Evolutionary conservation across 2,329 filamentous ascomycete genomes (phyloP).

Genomic region (Herpotrichia juniperi): DNA sequence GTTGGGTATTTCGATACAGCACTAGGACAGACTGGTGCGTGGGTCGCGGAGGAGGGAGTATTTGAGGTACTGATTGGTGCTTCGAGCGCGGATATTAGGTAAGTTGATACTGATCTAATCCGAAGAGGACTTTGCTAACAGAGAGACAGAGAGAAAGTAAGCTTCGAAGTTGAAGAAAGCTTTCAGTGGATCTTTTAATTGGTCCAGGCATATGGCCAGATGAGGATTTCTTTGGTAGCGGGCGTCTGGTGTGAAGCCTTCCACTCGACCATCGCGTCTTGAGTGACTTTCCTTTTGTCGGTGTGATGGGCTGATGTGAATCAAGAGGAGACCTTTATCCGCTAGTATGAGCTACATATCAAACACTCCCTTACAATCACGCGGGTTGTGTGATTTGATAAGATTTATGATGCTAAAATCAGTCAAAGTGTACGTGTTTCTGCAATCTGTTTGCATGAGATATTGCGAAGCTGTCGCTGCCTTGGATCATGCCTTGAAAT

Average conservation of each 20-base stretch:
- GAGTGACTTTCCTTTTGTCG: background rate
- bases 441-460: no score
- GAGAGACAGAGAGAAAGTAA: constrained; percentile 50
- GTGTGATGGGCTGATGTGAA: background rate
- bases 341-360: no score
- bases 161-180: constrained; percentile 67
- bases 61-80: constrained; percentile 68
- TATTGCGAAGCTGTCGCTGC: no score
- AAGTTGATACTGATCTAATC: constrained; percentile 28
- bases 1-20: constrained; percentile 68
- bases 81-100: constrained; percentile 69
- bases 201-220: background rate
- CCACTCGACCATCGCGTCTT: background rate
- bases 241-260: constrained; percentile 8
- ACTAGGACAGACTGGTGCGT: constrained; percentile 53
- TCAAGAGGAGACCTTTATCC: no score
- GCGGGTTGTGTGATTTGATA: no score
- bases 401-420: no score
- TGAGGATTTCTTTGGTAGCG: constrained; percentile 3
- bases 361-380: no score
- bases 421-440: no score
- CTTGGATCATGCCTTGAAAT: no score
- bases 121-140: constrained; percentile 17
- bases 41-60: constrained; percentile 69
- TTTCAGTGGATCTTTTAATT: constrained; percentile 69